These are phyloP conservation scores for Gymnopilus junonius DNA, from an alignment of 768 basidiomycete genomes.

Conservation along the genomic window DNA sequence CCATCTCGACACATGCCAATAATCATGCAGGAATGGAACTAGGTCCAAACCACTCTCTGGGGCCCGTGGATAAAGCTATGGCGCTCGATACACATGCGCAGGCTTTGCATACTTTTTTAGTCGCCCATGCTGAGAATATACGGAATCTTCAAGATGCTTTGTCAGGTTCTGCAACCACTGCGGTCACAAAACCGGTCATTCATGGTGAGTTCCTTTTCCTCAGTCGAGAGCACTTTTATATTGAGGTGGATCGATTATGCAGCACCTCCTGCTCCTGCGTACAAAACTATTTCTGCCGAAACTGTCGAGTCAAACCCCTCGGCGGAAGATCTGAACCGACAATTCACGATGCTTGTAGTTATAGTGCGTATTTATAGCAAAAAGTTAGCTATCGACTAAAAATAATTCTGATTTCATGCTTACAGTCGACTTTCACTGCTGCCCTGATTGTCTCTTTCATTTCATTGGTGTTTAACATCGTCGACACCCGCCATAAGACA, in stretches of 20 bases:
- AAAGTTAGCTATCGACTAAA: neutral
- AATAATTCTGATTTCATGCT: neutral
- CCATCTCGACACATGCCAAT: constrained; percentile 1
- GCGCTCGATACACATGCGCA: constrained; percentile 24
- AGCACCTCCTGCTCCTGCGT: neutral
- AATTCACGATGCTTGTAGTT: constrained; percentile 34
- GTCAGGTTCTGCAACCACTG: neutral
- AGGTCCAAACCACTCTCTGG: constrained; percentile 4
- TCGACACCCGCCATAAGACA: constrained; percentile 19
- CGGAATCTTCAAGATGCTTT: constrained; percentile 27
- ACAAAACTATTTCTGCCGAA: neutral
- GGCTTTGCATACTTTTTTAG: constrained; percentile 30
- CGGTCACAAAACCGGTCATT: neutral
- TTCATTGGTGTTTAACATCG: constrained; percentile 27
- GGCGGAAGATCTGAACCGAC: constrained; percentile 23
- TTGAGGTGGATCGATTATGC: neutral
- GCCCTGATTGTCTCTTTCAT: constrained; percentile 32
- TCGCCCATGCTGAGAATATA: constrained; percentile 30
- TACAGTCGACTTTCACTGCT: constrained; percentile 35
- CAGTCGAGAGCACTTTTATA: too few relatives aligned
- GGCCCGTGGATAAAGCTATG: constrained; percentile 8
- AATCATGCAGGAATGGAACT: neutral
- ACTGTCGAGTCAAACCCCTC: neutral
- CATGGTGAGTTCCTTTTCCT: neutral
- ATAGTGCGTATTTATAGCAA: constrained; percentile 22